Evolutionary conservation across 2,329 filamentous ascomycete species (phyloP).

Genomic region (Sporothrix variecibatus): DNA sequence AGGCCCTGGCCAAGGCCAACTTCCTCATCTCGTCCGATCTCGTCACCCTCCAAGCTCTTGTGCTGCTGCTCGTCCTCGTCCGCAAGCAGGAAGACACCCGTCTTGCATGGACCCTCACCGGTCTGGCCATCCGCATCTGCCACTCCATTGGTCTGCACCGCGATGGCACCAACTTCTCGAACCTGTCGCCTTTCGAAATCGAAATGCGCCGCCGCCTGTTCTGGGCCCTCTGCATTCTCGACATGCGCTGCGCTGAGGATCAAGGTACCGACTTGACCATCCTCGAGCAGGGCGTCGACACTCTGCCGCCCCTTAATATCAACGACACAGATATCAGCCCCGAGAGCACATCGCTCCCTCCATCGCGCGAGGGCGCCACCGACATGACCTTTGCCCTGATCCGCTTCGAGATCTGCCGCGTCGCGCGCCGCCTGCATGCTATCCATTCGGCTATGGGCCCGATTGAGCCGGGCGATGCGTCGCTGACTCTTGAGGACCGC

Average conservation of each 20-base stretch:
- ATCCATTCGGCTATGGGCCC: conserved; percentile 40
- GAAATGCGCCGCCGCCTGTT: conserved; percentile 65
- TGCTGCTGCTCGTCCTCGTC: conserved; percentile 58
- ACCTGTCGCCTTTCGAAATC: conserved; percentile 60
- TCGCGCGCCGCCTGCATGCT: conserved; percentile 45
- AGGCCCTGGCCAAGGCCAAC: conserved; percentile 61
- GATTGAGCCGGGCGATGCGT: conserved; percentile 37
- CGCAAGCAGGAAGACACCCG: conserved; percentile 54
- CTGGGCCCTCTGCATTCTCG: conserved; percentile 62
- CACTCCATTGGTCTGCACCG: conserved; percentile 58
- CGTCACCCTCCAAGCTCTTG: conserved; percentile 61
- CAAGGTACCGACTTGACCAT: conserved; percentile 56
- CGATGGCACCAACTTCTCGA: conserved; percentile 56
- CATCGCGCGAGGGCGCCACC: conserved; percentile 53
- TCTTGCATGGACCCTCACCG: conserved; percentile 65
- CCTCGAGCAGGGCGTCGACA: conserved; percentile 51
- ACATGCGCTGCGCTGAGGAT: conserved; percentile 61
- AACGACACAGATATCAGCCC: conserved; percentile 56
- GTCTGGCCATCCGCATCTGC: conserved; percentile 59
- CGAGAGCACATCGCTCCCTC: conserved; percentile 50
- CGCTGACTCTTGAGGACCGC: conserved; percentile 46
- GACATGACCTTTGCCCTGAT: conserved; percentile 53
- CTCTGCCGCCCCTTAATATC: conserved; percentile 57
- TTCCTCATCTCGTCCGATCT: conserved; percentile 63
- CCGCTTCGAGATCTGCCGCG: conserved; percentile 46